Evolutionary conservation across 2,329 filamentous ascomycete genomes (phyloP), one percentile per base, ranked within the genome.

Genomic region (Colletotrichum phormii): DNA sequence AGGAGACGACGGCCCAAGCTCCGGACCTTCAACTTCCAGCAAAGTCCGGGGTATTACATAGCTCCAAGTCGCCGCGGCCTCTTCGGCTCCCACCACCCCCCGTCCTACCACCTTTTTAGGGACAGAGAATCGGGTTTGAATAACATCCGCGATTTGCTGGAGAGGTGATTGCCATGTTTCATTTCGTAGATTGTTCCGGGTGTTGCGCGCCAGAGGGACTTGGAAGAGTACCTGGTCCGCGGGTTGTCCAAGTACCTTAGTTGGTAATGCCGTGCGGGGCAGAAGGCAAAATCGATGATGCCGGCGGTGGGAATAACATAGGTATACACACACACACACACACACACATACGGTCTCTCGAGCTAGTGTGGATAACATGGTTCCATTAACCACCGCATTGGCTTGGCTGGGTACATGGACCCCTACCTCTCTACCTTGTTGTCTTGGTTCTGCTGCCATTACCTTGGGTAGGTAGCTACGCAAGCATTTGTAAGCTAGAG

Each of bases 401-500:
- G 24, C 59, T 49, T 49, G 42, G 42, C 42, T n/a, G 42, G 42
- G 37, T 15, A 26, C 37, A 42, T 42, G 37, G 13, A 42, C 37
- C 37, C 37, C 37, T 42, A n/a, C 42, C 42, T n/a, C 33, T 35
- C 18, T 42, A n/a, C 42, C 18, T 49, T 49, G 42, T 9, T 49
- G 42, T 42, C 37, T 42, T 42, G 37, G 37, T 42, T 15, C 18
- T 18, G 15, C 18, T 11, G 15, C 18, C 8, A 49, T 3, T 3
- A 49, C 60, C 31, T 13, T 26, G 26, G 26, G 26, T 42, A 3
- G 37, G 37, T 42, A 42, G 37, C 37, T 42, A 9, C 29, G 29
- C 60, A 46, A 57, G 65, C 70, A 70, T 72, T 72, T 72, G 66
- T 70, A 72, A 72, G 65, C 70, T 72, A 7, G 24, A 9, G 22